Evolutionary conservation across 2,329 filamentous ascomycete species (phyloP).

Genomic region (Colletotrichum noveboracense): DNA sequence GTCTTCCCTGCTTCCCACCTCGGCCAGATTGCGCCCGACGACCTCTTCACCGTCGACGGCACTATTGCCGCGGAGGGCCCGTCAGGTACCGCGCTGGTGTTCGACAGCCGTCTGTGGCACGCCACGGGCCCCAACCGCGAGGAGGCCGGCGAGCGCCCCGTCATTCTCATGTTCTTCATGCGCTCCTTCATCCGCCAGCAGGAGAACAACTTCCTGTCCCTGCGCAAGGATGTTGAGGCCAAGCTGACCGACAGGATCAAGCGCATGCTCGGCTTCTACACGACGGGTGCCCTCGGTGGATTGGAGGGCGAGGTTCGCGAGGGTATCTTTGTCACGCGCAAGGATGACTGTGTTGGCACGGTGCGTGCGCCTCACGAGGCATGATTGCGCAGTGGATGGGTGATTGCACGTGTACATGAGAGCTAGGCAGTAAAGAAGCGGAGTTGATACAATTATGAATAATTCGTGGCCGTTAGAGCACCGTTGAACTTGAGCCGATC

Average conservation of each 20-base stretch:
- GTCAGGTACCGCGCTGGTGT: not conserved
- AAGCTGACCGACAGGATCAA: conserved; percentile 2
- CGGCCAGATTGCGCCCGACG: not conserved
- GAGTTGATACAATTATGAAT: not conserved
- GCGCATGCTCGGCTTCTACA: not conserved
- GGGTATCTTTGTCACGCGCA: not conserved
- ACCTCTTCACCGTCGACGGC: not conserved
- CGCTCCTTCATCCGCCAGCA: not conserved
- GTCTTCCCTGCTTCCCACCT: not conserved
- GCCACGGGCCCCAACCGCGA: not conserved
- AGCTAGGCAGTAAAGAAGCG: not conserved
- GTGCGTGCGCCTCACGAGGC: not conserved
- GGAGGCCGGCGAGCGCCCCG: not conserved
- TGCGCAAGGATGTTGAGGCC: conserved; percentile 6
- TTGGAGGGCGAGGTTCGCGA: not conserved
- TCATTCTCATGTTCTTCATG: conserved; percentile 5
- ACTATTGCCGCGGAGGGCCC: not conserved
- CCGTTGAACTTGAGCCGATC: not conserved
- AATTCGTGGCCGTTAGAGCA: not conserved
- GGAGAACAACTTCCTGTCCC: conserved; percentile 3
- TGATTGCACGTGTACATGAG: not conserved
- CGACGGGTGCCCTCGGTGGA: not conserved
- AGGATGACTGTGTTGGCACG: not conserved
- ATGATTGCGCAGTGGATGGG: not conserved
- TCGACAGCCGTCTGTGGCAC: not conserved